Percentiles rank a stretch among this genome's conserved stretches.
These are phyloP conservation scores for Knufia petricola DNA, from an alignment of 2,329 filamentous ascomycete species.

Conservation along the genomic window DNA sequence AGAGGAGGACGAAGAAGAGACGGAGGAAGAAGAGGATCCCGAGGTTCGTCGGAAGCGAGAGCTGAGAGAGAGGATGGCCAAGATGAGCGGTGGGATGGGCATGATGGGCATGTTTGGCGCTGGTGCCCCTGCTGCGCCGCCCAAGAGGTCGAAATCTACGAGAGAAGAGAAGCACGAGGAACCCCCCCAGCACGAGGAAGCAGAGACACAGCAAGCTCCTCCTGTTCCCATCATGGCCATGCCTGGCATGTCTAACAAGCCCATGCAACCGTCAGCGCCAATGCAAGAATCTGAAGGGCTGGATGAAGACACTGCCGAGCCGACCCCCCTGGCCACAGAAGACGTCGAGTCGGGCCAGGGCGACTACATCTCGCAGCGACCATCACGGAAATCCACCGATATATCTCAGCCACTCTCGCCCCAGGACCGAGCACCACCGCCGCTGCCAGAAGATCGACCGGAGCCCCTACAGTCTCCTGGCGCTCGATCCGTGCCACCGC, in stretches of 20 bases:
- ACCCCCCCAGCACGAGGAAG: conserved; percentile 26
- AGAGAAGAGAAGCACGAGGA: conserved; percentile 29
- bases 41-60: conserved; percentile 79
- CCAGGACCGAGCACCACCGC: conserved; percentile 39
- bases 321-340: conserved; percentile 11
- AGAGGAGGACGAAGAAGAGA: conserved; percentile 56
- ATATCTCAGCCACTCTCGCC: conserved; percentile 37
- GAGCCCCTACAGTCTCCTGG: conserved; percentile 15
- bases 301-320: conserved; percentile 24
- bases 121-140: conserved; percentile 45
- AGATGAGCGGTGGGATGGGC: conserved; percentile 95
- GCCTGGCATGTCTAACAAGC: conserved; percentile 55
- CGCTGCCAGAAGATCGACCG: conserved; percentile 32
- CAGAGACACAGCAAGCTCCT: conserved; percentile 30
- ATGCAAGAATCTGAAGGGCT: conserved; percentile 38
- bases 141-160: conserved; percentile 42
- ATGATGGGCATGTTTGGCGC: conserved; percentile 89
- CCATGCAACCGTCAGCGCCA: conserved; percentile 39
- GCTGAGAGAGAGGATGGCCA: conserved; percentile 88
- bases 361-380: conserved; percentile 13
- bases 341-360: background rate
- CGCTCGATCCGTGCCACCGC: conserved; percentile 10
- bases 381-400: conserved; percentile 31
- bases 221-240: conserved; percentile 51
- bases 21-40: conserved; percentile 78